Evolutionary conservation across 306 rosid species (phyloP), one percentile per base, ranked within the genome.

Genomic region (Vachellia pachyceras): DNA sequence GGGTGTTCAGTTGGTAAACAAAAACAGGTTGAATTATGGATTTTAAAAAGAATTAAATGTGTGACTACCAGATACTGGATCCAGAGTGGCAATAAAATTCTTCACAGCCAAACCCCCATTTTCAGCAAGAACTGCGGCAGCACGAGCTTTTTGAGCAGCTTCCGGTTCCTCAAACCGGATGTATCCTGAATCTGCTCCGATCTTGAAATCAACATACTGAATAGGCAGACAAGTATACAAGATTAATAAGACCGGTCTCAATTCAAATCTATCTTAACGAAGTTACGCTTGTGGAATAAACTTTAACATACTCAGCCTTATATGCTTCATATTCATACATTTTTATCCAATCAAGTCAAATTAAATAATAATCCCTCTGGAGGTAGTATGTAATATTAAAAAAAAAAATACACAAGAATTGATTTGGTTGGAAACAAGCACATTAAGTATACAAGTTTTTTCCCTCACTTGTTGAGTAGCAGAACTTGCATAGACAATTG

Each of bases 141-240:
- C 94, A 50, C 98, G 97, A 73, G 97, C 94, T n/a, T n/a, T n/a
- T n/a, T n/a, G n/a, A n/a, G n/a, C n/a, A n/a, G n/a, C n/a, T n/a
- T n/a, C n/a, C n/a, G n/a, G n/a, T n/a, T n/a, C n/a, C n/a, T n/a
- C n/a, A 78, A 92, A 94, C 73, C 98, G 88, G 77, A 94, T 85
- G 77, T 84, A 90, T 70, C 98, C 98, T 0, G 96, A 92, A 39
- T 84, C 91, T 40, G n/a, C 98, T 81, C 98, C 98, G 18, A 94
- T 90, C 89, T 84, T 87, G 85, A 92, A 94, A 88, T 94, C 98
- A 36, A 94, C 77, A 84, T 76, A 94, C 98, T 94, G 55, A 74
- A 80, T 75, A 55, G 41, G 40, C 35, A 80, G 67, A 76, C 68
- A 58, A 57, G 35, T 45, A 40, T 33, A 85, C 6, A 6, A 7